Conservation (phyloP, 2,329 filamentous ascomycete species). For the Falciphora oryzae region DNA sequence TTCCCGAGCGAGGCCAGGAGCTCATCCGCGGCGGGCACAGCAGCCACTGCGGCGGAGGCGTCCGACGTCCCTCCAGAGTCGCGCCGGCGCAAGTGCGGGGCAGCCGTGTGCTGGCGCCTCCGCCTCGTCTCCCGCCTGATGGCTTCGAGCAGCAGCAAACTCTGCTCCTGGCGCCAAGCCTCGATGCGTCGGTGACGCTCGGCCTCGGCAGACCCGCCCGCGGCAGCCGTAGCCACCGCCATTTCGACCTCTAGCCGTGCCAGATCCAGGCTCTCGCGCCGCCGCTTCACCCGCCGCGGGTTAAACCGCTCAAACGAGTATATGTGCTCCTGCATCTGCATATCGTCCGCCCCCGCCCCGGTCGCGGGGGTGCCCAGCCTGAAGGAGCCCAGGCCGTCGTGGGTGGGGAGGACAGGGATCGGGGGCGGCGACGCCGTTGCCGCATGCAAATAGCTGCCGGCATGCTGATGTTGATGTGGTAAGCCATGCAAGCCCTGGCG, state of each 20-base stretch:
- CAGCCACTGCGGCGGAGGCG: slow-evolving; percentile 2
- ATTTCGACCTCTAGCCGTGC: slow-evolving; percentile 46
- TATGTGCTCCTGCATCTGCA: slow-evolving; percentile 71
- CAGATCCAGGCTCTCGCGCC: slow-evolving; percentile 47
- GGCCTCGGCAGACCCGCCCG: slow-evolving; percentile 38
- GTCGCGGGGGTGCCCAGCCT: slow-evolving; percentile 35
- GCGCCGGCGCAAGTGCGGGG: neutral
- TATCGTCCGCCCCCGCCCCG: slow-evolving; percentile 31
- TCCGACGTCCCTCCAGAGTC: neutral
- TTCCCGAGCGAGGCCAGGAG: slow-evolving; percentile 19
- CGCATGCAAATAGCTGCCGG: neutral
- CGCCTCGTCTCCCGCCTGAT: slow-evolving; percentile 79
- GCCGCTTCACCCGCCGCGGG: slow-evolving; percentile 56
- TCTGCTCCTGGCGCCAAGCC: slow-evolving; percentile 88
- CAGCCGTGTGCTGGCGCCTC: slow-evolving; percentile 48
- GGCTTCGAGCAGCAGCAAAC: slow-evolving; percentile 75
- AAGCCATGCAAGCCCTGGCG: slow-evolving; percentile 31
- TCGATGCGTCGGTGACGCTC: slow-evolving; percentile 84
- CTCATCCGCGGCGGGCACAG: neutral
- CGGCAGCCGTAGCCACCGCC: neutral
- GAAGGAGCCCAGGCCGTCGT: slow-evolving; percentile 90
- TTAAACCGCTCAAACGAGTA: slow-evolving; percentile 88
- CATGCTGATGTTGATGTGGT: slow-evolving; percentile 17
- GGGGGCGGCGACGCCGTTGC: slow-evolving; percentile 36
- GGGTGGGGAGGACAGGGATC: slow-evolving; percentile 73